These are phyloP conservation scores for Hypoxylon crocopeplum DNA, from an alignment of 495 filamentous ascomycete genomes.

Conservation along the genomic window DNA sequence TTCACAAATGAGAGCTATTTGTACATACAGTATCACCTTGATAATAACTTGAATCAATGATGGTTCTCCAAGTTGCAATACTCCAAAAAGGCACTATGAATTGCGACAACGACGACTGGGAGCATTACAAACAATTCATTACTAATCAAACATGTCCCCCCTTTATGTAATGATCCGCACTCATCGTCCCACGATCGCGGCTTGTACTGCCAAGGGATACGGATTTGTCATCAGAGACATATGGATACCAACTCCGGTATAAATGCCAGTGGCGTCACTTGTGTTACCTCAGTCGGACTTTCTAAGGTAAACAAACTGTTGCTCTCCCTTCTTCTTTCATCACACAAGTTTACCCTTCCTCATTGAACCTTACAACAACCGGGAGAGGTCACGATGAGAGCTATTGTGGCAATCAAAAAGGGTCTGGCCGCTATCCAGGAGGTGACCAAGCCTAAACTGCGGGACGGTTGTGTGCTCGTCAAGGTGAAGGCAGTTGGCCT, in stretches of 20 bases:
- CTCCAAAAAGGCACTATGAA: too few relatives aligned
- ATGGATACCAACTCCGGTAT: not conserved
- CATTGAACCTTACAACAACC: not conserved
- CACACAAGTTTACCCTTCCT: not conserved
- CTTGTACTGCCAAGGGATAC: not conserved
- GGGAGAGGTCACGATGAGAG: constrained; percentile 32
- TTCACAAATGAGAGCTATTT: too few relatives aligned
- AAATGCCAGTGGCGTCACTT: not conserved
- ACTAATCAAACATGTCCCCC: too few relatives aligned
- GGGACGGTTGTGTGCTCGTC: constrained; percentile 56
- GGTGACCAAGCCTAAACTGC: constrained; percentile 46
- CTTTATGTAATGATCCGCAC: too few relatives aligned
- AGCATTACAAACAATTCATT: too few relatives aligned
- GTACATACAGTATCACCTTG: too few relatives aligned
- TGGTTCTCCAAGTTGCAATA: too few relatives aligned
- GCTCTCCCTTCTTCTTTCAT: too few relatives aligned
- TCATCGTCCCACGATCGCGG: not conserved
- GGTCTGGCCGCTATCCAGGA: constrained; percentile 33
- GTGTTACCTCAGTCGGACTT: not conserved
- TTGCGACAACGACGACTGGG: too few relatives aligned
- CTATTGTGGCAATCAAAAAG: constrained; percentile 25
- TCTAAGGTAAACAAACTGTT: not conserved
- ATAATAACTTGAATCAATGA: too few relatives aligned
- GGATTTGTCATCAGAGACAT: constrained; percentile 2
- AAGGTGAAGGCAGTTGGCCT: constrained; percentile 58